Base-by-base conservation (phyloP, 495 filamentous ascomycete genomes). In the Bryoglossum gracile region DNA sequence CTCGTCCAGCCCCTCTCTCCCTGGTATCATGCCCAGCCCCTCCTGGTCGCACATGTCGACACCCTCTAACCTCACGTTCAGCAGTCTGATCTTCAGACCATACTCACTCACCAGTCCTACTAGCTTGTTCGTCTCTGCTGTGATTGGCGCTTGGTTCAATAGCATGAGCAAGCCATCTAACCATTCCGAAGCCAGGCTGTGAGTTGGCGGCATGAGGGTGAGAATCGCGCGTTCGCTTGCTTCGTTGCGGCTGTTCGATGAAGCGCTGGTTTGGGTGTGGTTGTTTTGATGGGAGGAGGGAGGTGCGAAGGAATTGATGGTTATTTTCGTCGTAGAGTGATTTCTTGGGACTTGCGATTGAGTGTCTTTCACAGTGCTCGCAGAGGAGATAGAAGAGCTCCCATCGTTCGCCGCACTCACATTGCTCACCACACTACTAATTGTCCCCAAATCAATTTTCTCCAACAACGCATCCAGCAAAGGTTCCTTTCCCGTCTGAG, bases 91-190 rank as follows among this genome's bases (percentile, higher is more conserved):
- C 72, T 94, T 94, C 30, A 96, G 67, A 3, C 94, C 91, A 60
- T 95, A 97, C 53, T 91, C 84, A 53, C 79, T 76, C 22, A 99
- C 83, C 55, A 95, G 66, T 30, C 82, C 78, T 45, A 95, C 84
- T 42, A 97, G 68, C 62, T 90, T 92, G 56, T 80, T 86, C 4
- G 92, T 97, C 65, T 97, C 91, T 17, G 86, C 75, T n/a, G 94
- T 99, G 64, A 99, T 95, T 9, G 92, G 92, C 34, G 89, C 81
- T 62, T 99, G 92, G 61, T 89, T 87, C 24, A 99, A 73, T 33
- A 99, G 68, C 89, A 99, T 94, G 19, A 96, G 77, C 41, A 99
- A 67, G 1, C 94, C 94, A 62, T 99, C 94, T 0, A 97, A 69
- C 92, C 92, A 99, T 65, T 99, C 94, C 1, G 90, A 90, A 9